phyloP scores from a whole-genome alignment of 1,139 yeast genomes.

The Kurtzmaniella quercitrusa region DNA sequence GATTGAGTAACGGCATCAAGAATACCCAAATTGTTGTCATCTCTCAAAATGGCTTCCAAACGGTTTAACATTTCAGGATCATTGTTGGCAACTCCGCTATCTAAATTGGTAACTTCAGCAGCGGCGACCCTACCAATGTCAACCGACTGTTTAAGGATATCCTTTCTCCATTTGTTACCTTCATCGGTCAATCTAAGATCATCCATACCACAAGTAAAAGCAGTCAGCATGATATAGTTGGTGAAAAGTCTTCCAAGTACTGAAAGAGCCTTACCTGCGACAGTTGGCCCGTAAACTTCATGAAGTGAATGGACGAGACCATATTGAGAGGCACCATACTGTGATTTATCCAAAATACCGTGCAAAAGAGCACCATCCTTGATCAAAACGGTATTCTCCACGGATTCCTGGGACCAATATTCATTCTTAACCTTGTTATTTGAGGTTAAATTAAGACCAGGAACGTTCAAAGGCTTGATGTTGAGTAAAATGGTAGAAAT shows the following conservation, averaged over 20 bases:
- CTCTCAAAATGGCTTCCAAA: constrained; percentile 91
- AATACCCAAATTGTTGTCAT: constrained; percentile 86
- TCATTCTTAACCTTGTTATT: constrained; percentile 90
- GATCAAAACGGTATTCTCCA: constrained; percentile 84
- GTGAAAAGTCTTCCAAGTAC: constrained; percentile 94
- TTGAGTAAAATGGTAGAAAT: constrained; percentile 86
- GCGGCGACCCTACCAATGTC: constrained; percentile 92
- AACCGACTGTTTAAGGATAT: constrained; percentile 69
- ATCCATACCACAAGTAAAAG: constrained; percentile 99
- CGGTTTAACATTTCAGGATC: constrained; percentile 83
- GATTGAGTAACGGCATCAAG: constrained; percentile 95
- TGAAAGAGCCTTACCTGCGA: constrained; percentile 86
- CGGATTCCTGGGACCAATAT: constrained; percentile 86
- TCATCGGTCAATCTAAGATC: constrained; percentile 88
- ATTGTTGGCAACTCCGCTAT: constrained; percentile 45
- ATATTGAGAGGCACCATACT: constrained; percentile 96
- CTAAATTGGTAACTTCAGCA: constrained; percentile 86
- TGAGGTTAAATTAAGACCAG: constrained; percentile 82
- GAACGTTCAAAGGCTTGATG: constrained; percentile 80
- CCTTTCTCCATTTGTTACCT: constrained; percentile 87
- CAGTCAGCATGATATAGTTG: constrained; percentile 85
- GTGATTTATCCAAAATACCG: constrained; percentile 96
- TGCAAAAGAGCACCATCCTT: constrained; percentile 80
- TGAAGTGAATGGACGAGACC: constrained; percentile 96
- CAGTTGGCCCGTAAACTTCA: constrained; percentile 88